phyloP scores from a whole-genome alignment of 139 green algal species.

The Chlorella vulgaris region DNA sequence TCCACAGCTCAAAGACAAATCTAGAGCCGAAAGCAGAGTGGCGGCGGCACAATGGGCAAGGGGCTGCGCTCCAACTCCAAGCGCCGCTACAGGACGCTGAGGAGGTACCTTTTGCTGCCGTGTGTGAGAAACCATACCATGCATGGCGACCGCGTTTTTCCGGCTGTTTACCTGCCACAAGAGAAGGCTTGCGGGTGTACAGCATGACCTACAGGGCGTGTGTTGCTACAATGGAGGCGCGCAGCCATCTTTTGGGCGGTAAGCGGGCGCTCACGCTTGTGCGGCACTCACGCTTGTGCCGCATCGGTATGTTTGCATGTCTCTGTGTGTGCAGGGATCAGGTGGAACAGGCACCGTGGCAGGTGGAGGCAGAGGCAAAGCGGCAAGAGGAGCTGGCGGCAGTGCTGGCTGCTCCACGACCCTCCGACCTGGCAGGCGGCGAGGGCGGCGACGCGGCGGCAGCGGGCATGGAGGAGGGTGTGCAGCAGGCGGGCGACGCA shows the following conservation, averaged over 20 bases:
- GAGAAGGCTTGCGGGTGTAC: neutral
- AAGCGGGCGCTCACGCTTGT: too few species aligned
- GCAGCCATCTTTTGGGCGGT: too few species aligned
- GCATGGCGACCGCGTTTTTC: neutral
- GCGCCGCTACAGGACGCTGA: conserved; percentile 40
- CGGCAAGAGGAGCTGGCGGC: conserved; percentile 30
- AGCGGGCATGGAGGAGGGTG: conserved; percentile 1
- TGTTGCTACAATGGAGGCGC: too few species aligned
- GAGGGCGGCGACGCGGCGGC: neutral
- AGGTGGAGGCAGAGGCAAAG: conserved; percentile 23
- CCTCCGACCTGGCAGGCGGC: neutral
- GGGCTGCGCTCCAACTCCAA: conserved; percentile 41
- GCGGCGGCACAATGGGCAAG: conserved; percentile 38
- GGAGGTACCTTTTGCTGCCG: too few species aligned
- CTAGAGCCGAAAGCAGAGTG: neutral
- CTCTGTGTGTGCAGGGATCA: conserved; percentile 2
- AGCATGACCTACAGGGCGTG: too few species aligned
- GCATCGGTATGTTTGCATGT: too few species aligned
- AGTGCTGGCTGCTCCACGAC: conserved; percentile 33
- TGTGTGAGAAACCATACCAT: neutral
- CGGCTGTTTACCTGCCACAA: neutral
- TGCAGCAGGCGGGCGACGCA: conserved; percentile 13
- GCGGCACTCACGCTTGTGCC: too few species aligned
- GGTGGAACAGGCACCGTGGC: conserved; percentile 24
- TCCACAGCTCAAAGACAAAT: too few species aligned